phyloP scores from a whole-genome alignment of 345 rosid genomes.

The Angophora floribunda region DNA sequence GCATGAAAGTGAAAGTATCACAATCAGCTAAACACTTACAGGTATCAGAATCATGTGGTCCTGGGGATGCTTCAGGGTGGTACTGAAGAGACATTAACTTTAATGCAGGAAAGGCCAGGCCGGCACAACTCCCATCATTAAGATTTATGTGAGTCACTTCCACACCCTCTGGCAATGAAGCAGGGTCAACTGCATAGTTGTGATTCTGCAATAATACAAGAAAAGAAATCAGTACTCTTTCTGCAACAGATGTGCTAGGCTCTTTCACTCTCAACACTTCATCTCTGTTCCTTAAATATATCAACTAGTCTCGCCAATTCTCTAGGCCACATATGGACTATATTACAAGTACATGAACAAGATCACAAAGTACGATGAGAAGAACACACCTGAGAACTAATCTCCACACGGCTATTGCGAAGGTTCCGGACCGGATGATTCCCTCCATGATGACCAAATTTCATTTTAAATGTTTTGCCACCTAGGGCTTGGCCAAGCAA shows the following conservation, averaged over 20 bases:
- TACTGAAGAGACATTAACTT: constrained; percentile 88
- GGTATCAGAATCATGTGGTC: constrained; percentile 89
- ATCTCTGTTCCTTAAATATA: not conserved
- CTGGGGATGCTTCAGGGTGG: constrained; percentile 98
- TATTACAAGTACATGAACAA: not conserved
- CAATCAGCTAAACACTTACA: constrained; percentile 16
- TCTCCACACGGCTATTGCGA: constrained; percentile 68
- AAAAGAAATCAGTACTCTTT: not conserved
- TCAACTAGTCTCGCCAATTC: not conserved
- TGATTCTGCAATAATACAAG: constrained; percentile 58
- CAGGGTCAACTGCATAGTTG: constrained; percentile 91
- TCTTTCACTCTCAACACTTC: not conserved
- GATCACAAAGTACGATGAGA: not conserved
- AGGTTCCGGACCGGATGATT: constrained; percentile 85
- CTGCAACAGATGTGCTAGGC: not conserved
- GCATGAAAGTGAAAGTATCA: not conserved
- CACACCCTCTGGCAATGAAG: constrained; percentile 78
- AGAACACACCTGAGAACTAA: constrained; percentile 74
- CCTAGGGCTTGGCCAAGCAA: constrained; percentile 95
- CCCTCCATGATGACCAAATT: constrained; percentile 98
- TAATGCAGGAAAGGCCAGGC: constrained; percentile 70
- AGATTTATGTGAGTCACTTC: constrained; percentile 93
- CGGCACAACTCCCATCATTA: constrained; percentile 93
- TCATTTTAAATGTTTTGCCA: constrained; percentile 93
- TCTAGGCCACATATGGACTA: not conserved